Evolutionary conservation across 2,329 filamentous ascomycete genomes (phyloP).

Genomic region (Apiospora malaysiana): DNA sequence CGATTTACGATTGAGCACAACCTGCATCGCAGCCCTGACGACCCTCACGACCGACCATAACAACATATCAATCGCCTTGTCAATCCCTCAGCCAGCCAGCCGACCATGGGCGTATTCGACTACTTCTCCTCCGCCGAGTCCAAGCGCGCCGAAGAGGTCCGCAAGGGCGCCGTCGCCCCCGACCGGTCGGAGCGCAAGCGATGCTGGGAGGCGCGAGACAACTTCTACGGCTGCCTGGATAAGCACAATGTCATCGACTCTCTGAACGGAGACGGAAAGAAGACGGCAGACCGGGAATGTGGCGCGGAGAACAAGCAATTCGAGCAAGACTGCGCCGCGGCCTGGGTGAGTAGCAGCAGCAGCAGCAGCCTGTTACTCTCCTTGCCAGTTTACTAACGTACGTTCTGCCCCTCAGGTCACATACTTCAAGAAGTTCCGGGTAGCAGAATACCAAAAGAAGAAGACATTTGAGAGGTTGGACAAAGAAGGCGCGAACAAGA

Average conservation of each 20-base stretch:
- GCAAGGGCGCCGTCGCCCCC: constrained; percentile 72
- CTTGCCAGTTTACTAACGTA: background rate
- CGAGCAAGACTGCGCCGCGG: constrained; percentile 83
- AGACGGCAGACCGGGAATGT: constrained; percentile 62
- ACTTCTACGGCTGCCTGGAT: constrained; percentile 89
- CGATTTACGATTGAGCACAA: background rate
- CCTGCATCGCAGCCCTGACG: background rate
- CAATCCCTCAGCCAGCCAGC: background rate
- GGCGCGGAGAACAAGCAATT: constrained; percentile 68
- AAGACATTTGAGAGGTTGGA: constrained; percentile 77
- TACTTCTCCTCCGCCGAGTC: constrained; percentile 45
- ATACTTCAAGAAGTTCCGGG: constrained; percentile 96
- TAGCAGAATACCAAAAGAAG: constrained; percentile 89
- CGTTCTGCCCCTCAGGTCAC: constrained; percentile 66
- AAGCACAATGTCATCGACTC: constrained; percentile 81
- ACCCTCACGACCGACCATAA: background rate
- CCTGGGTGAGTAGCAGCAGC: constrained; percentile 73
- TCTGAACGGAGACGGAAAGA: constrained; percentile 58
- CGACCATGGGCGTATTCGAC: constrained; percentile 56
- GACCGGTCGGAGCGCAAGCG: constrained; percentile 78
- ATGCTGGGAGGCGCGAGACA: constrained; percentile 91
- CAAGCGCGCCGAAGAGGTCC: constrained; percentile 60
- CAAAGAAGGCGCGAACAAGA: constrained; percentile 71
- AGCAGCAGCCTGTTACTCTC: background rate
- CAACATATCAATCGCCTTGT: background rate